Conservation (phyloP, 2,329 filamentous ascomycete genomes). For the Pleochaeta shiraiana region DNA sequence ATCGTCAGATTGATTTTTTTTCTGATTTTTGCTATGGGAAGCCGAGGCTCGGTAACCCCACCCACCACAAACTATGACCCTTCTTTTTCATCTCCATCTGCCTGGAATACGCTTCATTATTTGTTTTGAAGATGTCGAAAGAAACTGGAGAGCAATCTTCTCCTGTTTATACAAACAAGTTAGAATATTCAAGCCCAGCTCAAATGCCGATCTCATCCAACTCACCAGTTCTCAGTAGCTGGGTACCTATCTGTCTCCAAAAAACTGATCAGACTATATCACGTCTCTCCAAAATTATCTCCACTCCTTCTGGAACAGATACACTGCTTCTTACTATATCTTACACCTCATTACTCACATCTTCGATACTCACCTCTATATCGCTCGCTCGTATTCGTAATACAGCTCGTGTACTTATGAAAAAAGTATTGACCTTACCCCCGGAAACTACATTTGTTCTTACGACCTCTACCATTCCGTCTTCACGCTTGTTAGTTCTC, state of each 20-base stretch:
- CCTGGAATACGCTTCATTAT: too few species aligned
- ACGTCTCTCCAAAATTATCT: slow-evolving; percentile 38
- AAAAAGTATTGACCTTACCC: slow-evolving; percentile 29
- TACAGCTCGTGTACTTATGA: slow-evolving; percentile 28
- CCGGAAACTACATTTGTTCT: slow-evolving; percentile 27
- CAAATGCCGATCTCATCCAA: too few species aligned
- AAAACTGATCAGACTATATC: slow-evolving; percentile 21
- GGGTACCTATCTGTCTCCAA: slow-evolving; percentile 12
- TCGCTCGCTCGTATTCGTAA: slow-evolving; percentile 34
- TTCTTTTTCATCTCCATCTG: too few species aligned
- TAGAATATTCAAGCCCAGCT: too few species aligned
- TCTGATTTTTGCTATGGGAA: too few species aligned
- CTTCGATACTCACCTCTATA: slow-evolving; percentile 28
- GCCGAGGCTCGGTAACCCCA: too few species aligned
- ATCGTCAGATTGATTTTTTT: too few species aligned
- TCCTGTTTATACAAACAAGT: too few species aligned
- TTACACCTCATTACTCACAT: slow-evolving; percentile 39
- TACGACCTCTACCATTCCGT: slow-evolving; percentile 9
- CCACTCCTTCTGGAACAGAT: slow-evolving; percentile 47
- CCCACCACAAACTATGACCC: too few species aligned
- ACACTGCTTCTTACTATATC: slow-evolving; percentile 43
- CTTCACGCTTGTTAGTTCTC: slow-evolving; percentile 22
- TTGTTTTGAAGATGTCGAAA: too few species aligned
- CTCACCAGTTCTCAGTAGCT: too few species aligned
- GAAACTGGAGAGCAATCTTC: too few species aligned